Percentiles rank a stretch among this genome's conserved stretches.
phyloP scores from a whole-genome alignment of 768 basidiomycete species.

The Asterophora parasitica region DNA sequence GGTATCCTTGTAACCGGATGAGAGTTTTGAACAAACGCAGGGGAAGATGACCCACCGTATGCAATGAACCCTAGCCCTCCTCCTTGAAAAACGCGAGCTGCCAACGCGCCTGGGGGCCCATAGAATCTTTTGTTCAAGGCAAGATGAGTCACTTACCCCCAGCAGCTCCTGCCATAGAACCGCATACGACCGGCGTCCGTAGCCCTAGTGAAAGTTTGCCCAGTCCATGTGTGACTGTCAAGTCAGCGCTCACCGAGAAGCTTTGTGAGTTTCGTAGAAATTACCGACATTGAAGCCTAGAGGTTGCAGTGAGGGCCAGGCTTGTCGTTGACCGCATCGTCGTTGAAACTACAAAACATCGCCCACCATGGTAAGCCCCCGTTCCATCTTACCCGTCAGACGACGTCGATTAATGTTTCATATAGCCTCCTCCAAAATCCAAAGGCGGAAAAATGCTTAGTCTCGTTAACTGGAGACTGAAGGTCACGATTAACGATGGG shows the following conservation, averaged over 20 bases:
- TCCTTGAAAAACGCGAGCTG: slow-evolving; percentile 56
- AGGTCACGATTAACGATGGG: slow-evolving; percentile 96
- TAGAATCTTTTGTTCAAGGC: slow-evolving; percentile 8
- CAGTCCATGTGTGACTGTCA: background rate
- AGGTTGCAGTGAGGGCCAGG: background rate
- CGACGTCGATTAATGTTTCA: slow-evolving; percentile 13
- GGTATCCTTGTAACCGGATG: slow-evolving; percentile 38
- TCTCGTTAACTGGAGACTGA: slow-evolving; percentile 97
- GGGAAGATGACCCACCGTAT: slow-evolving; percentile 38
- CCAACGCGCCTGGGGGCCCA: slow-evolving; percentile 36
- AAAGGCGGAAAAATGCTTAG: slow-evolving; percentile 98
- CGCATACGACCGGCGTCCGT: slow-evolving; percentile 53
- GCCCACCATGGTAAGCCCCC: slow-evolving; percentile 52
- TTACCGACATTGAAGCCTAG: slow-evolving; percentile 18
- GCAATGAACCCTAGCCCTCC: slow-evolving; percentile 77
- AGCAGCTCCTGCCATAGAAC: slow-evolving; percentile 69
- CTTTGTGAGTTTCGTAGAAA: slow-evolving; percentile 43
- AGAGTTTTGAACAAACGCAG: slow-evolving; percentile 3
- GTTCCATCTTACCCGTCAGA: background rate
- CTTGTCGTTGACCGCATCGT: slow-evolving; percentile 12
- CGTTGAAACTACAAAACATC: slow-evolving; percentile 18
- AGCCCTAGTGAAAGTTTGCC: slow-evolving; percentile 35
- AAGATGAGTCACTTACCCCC: slow-evolving; percentile 38
- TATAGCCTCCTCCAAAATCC: slow-evolving; percentile 91
- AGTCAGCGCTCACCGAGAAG: slow-evolving; percentile 40